Conservation (phyloP, 2,329 filamentous ascomycete species). For the Neobulgaria alba region DNA sequence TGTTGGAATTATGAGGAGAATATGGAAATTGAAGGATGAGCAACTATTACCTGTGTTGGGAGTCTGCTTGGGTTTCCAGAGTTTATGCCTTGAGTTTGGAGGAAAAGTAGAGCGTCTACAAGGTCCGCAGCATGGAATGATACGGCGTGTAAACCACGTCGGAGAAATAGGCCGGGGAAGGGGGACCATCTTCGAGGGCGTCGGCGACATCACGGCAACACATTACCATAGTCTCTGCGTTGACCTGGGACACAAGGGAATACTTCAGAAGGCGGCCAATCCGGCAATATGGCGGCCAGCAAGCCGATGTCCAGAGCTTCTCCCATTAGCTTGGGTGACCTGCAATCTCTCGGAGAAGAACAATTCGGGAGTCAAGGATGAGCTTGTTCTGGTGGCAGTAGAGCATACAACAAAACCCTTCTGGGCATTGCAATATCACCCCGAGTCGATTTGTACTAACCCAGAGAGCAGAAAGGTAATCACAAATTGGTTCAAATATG, state of each 20-base stretch:
- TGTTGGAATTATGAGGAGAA: slow-evolving; percentile 68
- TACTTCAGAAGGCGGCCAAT: slow-evolving; percentile 16
- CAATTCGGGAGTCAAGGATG: slow-evolving; percentile 24
- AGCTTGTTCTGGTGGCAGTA: slow-evolving; percentile 50
- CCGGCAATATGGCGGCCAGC: slow-evolving; percentile 19
- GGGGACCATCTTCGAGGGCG: slow-evolving; percentile 21
- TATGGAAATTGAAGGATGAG: slow-evolving; percentile 59
- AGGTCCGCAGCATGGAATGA: slow-evolving; percentile 53
- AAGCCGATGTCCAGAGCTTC: slow-evolving; percentile 16
- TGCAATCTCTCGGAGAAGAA: slow-evolving; percentile 16
- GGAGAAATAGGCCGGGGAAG: slow-evolving; percentile 17
- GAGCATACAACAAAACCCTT: slow-evolving; percentile 51
- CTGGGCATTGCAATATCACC: slow-evolving; percentile 64
- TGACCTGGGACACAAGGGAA: slow-evolving; percentile 24
- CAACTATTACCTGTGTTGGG: slow-evolving; percentile 68
- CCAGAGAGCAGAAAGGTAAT: slow-evolving; percentile 44
- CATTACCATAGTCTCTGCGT: slow-evolving; percentile 35
- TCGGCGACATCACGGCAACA: slow-evolving; percentile 28
- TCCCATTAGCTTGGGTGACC: slow-evolving; percentile 30
- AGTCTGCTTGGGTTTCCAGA: slow-evolving; percentile 66
- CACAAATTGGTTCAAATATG: slow-evolving; percentile 52
- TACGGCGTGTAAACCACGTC: slow-evolving; percentile 45
- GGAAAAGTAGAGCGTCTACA: slow-evolving; percentile 44
- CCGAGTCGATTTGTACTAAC: slow-evolving; percentile 61
- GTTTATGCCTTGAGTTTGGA: slow-evolving; percentile 51